Base-by-base conservation (phyloP, 495 filamentous ascomycete genomes). In the Penicillium malachiteum region DNA sequence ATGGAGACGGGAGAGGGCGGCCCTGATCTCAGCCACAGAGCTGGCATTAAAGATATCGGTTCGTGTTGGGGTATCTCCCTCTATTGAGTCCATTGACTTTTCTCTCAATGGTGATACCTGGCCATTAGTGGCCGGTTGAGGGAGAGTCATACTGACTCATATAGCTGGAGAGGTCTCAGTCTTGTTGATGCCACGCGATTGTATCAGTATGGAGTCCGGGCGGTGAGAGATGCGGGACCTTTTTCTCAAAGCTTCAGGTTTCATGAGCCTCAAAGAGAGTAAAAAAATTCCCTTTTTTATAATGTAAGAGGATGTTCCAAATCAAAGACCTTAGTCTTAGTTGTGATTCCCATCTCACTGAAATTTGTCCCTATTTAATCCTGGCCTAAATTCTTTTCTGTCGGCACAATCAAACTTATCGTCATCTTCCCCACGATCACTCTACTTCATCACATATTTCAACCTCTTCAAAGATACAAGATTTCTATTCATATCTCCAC, bases 21-120 rank as follows among this genome's bases (percentile, higher is more conserved):
- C 80, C 57, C 85, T 86, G 66, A 98, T 87, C 58, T 96, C 90
- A 59, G 86, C 78, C 54, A 92, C 73, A 60, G 87, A 87, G 52
- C 81, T 84, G 63, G 88, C 88, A 71, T 82, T 79, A 73, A 81
- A 84, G 62, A 94, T 81, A 63, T 80, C 77, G 37, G 69, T 63
- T 14, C 60, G 59, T 21, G 71, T 61, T 37, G 53, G 30, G 7
- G 44, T 17, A 32, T 49, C 32, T 44, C 48, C 54, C 16, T 38
- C n/a, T 16, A 34, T 26, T 26, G 51, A 35, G 18, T 57, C 30
- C 44, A 56, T 55, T 51, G 52, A 14, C 12, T 11, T 13, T 11
- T 59, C 62, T 51, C 45, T 37, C 2, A 52, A 55, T 8, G 65
- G 51, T 14, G 58, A 54, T 7, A 43, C 43, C 50, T 69, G 50